Evolutionary conservation across 768 basidiomycete species (phyloP).

Genomic region (Auricularia heimuer): DNA sequence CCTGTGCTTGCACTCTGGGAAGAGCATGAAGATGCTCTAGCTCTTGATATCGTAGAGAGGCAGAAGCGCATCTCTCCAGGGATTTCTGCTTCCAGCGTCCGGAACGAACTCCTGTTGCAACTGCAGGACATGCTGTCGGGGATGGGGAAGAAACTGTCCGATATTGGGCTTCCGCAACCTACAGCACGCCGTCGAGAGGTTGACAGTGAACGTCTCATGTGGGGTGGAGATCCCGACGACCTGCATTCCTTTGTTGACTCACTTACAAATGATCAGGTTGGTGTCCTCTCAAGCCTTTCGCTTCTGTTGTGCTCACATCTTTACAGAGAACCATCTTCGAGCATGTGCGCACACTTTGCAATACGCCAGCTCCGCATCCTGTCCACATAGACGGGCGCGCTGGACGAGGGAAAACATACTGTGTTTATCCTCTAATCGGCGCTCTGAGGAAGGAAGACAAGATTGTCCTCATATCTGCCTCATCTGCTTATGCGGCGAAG

Average conservation of each 20-base stretch:
- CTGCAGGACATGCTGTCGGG: constrained; percentile 12
- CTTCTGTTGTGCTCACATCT: too few relatives aligned
- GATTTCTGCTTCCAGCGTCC: background rate
- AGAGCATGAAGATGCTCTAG: constrained; percentile 15
- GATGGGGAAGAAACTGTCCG: constrained; percentile 14
- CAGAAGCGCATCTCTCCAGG: constrained; percentile 5
- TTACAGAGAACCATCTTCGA: background rate
- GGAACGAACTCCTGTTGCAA: background rate
- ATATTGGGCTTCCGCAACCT: constrained; percentile 24
- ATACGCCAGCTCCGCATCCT: background rate
- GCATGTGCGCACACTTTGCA: background rate
- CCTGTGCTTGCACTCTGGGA: constrained; percentile 20
- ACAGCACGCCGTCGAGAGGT: constrained; percentile 17
- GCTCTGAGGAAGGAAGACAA: constrained; percentile 17
- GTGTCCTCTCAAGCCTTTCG: too few relatives aligned
- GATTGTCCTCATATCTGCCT: constrained; percentile 28
- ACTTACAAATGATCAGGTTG: background rate
- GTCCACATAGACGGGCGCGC: constrained; percentile 32
- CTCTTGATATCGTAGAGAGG: constrained; percentile 14
- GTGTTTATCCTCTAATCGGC: constrained; percentile 26
- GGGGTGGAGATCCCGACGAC: constrained; percentile 9
- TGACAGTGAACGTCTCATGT: constrained; percentile 17
- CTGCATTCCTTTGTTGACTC: background rate
- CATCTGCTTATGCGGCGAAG: constrained; percentile 31
- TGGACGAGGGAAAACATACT: constrained; percentile 32